phyloP scores from a whole-genome alignment of 805 yeast genomes.

The Spathaspora sp. region DNA sequence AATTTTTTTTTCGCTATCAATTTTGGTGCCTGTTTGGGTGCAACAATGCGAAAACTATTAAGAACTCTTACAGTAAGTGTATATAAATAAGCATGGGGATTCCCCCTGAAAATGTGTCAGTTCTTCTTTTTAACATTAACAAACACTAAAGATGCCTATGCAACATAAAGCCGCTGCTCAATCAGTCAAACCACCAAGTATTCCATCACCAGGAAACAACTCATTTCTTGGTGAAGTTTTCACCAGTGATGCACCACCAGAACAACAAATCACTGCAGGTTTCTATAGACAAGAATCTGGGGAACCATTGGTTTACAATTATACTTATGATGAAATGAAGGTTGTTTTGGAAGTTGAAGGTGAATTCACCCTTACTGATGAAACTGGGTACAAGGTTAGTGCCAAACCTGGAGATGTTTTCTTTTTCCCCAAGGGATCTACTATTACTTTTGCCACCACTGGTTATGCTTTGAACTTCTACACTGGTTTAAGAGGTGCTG shows the following conservation, averaged over 20 bases:
- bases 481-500: conserved; percentile 53
- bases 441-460: conserved; percentile 56
- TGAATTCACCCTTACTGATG: conserved; percentile 58
- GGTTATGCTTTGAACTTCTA: conserved; percentile 66
- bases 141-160: conserved; percentile 29
- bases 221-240: conserved; percentile 66
- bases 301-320: conserved; percentile 63
- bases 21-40: not conserved
- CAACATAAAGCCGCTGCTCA: conserved; percentile 49
- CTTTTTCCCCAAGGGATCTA: conserved; percentile 64
- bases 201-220: conserved; percentile 64
- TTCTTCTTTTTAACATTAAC: not conserved
- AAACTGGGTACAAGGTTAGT: conserved; percentile 55
- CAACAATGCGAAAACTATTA: not conserved
- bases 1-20: not conserved
- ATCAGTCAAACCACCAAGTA: conserved; percentile 54
- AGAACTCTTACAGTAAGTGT: not conserved
- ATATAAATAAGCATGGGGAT: not conserved
- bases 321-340: conserved; percentile 66
- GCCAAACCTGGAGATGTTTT: conserved; percentile 66
- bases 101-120: not conserved
- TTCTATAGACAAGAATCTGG: conserved; percentile 70
- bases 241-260: conserved; percentile 58
- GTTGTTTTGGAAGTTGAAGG: conserved; percentile 66
- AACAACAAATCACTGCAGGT: conserved; percentile 60